A percentile compares a stretch with the other conserved stretches of the same genome.
phyloP scores from a whole-genome alignment of 495 filamentous ascomycete genomes.

The Articulospora tetracladia region DNA sequence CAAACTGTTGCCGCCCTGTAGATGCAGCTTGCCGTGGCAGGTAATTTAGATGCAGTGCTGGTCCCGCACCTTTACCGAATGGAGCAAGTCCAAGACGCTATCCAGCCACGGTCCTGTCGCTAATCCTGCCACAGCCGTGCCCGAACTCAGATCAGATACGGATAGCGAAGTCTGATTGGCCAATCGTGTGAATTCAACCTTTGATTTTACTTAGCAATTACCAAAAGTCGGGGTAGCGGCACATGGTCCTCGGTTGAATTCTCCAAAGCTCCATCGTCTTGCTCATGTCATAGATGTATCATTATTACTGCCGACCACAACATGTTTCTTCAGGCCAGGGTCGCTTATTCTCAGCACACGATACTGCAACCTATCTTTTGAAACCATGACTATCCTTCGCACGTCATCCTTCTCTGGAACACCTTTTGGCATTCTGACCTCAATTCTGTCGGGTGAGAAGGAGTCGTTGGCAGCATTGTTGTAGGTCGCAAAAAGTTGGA shows the following conservation, averaged over 20 bases:
- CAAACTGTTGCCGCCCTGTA: neutral
- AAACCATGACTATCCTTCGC: constrained; percentile 40
- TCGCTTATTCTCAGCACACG: constrained; percentile 27
- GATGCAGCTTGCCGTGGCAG: neutral
- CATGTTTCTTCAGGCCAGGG: neutral
- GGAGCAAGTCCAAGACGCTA: neutral
- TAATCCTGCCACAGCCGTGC: neutral
- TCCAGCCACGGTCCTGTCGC: neutral
- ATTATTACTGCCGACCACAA: constrained; percentile 3
- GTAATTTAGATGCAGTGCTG: neutral
- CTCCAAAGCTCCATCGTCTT: neutral
- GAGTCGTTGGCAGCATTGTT: constrained; percentile 28
- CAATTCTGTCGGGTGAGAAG: constrained; percentile 44
- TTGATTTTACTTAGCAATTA: neutral
- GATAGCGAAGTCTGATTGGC: neutral
- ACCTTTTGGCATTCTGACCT: constrained; percentile 26
- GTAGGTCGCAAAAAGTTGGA: constrained; percentile 8
- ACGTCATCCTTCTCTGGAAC: constrained; percentile 32
- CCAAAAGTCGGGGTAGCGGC: neutral
- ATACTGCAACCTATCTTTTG: constrained; percentile 37
- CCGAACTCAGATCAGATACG: neutral
- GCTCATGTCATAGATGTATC: constrained; percentile 22
- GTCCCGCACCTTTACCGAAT: neutral
- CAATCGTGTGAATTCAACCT: no score
- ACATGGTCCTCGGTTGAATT: neutral